Percentiles rank a stretch among this genome's conserved stretches.
Conservation (phyloP, 495 filamentous ascomycete species). For the Umbilicaria muhlenbergii region DNA sequence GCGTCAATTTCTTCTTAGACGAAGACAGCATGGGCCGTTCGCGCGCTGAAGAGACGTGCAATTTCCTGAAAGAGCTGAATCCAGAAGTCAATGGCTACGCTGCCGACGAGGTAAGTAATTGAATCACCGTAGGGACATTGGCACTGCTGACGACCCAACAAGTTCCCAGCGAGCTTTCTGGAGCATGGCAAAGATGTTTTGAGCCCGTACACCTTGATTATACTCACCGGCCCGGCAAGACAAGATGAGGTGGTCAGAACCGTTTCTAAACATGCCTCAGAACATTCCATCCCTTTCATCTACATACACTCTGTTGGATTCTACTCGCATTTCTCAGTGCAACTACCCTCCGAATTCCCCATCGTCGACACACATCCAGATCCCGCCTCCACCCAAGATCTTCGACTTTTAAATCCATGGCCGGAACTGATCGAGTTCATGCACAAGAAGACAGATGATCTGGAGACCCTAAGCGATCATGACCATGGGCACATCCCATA, state of each 20-base stretch:
- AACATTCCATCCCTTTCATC: conserved; percentile 57
- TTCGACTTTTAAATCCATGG: conserved; percentile 81
- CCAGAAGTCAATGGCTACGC: conserved; percentile 74
- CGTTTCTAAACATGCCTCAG: conserved; percentile 39
- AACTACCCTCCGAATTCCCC: conserved; percentile 64
- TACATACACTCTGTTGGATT: conserved; percentile 80
- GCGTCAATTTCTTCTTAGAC: conserved; percentile 94
- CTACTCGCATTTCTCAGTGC: conserved; percentile 67
- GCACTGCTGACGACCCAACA: too few species aligned
- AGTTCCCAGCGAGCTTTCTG: too few species aligned
- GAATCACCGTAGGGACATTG: too few species aligned
- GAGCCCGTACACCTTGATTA: conserved; percentile 50
- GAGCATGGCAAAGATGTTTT: conserved; percentile 21
- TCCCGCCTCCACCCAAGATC: conserved; percentile 65
- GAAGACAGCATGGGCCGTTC: conserved; percentile 58
- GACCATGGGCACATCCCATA: conserved; percentile 92
- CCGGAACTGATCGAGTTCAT: conserved; percentile 57
- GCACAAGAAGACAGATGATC: conserved; percentile 39
- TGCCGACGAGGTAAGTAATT: conserved; percentile 31
- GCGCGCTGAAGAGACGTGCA: conserved; percentile 64
- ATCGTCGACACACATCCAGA: conserved; percentile 96
- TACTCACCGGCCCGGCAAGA: conserved; percentile 57
- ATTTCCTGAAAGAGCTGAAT: conserved; percentile 74
- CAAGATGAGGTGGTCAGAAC: conserved; percentile 35
- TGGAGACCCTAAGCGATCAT: conserved; percentile 59